Evolutionary conservation across 164 flowering plant species (phyloP), one percentile per base, ranked within the genome.

Genomic region (Vitis rupestris): DNA sequence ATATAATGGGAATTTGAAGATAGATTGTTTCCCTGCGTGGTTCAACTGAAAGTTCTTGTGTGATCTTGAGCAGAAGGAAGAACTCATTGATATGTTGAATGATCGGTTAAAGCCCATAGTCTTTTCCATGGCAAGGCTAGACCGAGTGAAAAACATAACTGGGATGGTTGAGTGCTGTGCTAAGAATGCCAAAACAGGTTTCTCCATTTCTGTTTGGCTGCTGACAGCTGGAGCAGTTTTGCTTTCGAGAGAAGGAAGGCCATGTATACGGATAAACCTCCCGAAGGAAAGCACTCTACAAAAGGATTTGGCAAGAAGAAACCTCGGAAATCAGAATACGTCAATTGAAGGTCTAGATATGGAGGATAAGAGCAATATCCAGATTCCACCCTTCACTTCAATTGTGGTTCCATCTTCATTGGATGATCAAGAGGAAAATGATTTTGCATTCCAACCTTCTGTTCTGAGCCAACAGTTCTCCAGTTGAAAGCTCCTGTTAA

Each of bases 91-190:
- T 67, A 71, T 51, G 14, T 65, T 95, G 75, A 83, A 72, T 70
- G 99, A 95, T 72, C 83, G 70, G 30, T 87, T 98, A 30, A 95
- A 93, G 78, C 97, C 99, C 74, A 82, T 95, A 13, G 80, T 95
- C 59, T 95, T 90, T 76, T 91, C 99, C 48, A 93, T 93, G 99
- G 99, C 99, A 51, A 90, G 99, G 86, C 90, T 95, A 58, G 98
- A 95, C 75, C 79, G 76, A 10, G 99, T 95, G 69, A 95, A 95
- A 75, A 95, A 95, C 77, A 91, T 95, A n/a, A 78, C 93, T 2
- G 99, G 98, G 10, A 77, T 95, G 76, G 97, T 95, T n/a, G 98
- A 95, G 79, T 82, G 78, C 77, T 95, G 82, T 79, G 92, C 73
- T 54, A 93, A 88, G 76, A 88, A 74, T 65, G 12, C 74, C 48